A percentile compares a stretch with the other conserved stretches of the same genome.
These are phyloP conservation scores for Shiraia bambusicola DNA, from an alignment of 2,329 filamentous ascomycete species.

Conservation along the genomic window DNA sequence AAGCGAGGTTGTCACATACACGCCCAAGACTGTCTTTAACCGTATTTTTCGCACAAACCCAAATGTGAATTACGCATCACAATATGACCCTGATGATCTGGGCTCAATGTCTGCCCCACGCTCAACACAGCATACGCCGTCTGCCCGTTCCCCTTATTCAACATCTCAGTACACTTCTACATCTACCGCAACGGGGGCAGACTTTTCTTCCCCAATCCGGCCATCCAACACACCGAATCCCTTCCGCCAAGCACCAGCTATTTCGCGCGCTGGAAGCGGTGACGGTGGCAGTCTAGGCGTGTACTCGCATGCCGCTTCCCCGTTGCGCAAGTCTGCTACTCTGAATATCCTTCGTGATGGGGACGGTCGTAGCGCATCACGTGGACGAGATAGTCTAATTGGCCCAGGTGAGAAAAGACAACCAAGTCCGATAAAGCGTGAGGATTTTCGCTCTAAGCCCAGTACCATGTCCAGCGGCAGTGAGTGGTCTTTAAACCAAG, in stretches of 20 bases:
- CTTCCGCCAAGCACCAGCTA: conserved; percentile 54
- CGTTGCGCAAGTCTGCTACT: conserved; percentile 75
- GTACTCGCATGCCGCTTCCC: conserved; percentile 77
- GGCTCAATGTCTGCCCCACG: conserved; percentile 16
- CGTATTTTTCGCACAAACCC: conserved; percentile 78
- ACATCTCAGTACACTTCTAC: conserved; percentile 39
- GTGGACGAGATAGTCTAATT: conserved; percentile 20
- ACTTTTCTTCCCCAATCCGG: conserved; percentile 51
- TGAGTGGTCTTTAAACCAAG: conserved; percentile 15
- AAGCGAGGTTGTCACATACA: conserved; percentile 61
- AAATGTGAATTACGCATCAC: conserved; percentile 75
- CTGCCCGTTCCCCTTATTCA: conserved; percentile 20
- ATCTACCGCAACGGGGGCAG: conserved; percentile 40
- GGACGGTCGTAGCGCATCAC: conserved; percentile 11
- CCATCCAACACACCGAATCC: conserved; percentile 48
- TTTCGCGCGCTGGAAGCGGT: conserved; percentile 50
- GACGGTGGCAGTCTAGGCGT: conserved; percentile 80
- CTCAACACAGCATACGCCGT: conserved; percentile 29
- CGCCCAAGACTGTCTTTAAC: conserved; percentile 62
- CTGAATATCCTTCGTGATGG: conserved; percentile 51
- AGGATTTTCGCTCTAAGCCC: conserved; percentile 49
- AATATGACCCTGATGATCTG: conserved; percentile 68
- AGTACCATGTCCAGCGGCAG: conserved; percentile 40
- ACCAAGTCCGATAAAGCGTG: conserved; percentile 40
- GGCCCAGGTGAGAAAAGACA: conserved; percentile 28